Conservation (phyloP, 2,329 filamentous ascomycete species). For the Leptographium lundbergii region DNA sequence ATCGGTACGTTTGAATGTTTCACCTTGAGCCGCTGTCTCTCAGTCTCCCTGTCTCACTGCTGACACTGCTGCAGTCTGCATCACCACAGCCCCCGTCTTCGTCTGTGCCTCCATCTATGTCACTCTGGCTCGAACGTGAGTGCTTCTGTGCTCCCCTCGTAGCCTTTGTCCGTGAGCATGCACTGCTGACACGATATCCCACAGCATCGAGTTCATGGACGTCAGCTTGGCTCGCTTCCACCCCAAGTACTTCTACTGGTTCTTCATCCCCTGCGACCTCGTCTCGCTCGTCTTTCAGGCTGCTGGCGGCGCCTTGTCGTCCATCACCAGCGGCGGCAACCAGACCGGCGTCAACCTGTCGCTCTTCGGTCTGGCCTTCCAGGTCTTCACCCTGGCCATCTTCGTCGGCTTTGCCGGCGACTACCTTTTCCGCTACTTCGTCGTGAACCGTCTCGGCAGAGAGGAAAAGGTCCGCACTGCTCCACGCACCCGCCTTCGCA, state of each 20-base stretch:
- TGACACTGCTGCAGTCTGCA: constrained; percentile 31
- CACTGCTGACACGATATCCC: background rate
- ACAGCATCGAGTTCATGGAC: constrained; percentile 24
- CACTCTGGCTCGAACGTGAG: constrained; percentile 28
- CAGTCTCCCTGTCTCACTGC: background rate
- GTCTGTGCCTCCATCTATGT: constrained; percentile 55
- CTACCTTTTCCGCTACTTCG: constrained; percentile 31
- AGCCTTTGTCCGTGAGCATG: background rate
- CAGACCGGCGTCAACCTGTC: constrained; percentile 34
- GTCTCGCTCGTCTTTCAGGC: constrained; percentile 43
- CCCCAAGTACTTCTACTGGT: constrained; percentile 27
- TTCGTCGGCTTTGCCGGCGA: constrained; percentile 37
- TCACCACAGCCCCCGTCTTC: constrained; percentile 44
- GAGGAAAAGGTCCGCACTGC: background rate
- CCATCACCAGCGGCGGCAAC: constrained; percentile 30
- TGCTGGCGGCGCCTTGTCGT: constrained; percentile 38
- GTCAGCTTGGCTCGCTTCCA: constrained; percentile 26
- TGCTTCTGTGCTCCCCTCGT: background rate
- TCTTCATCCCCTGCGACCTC: constrained; percentile 40
- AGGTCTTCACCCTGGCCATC: constrained; percentile 39
- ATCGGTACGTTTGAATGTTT: constrained; percentile 30
- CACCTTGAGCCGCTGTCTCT: too few relatives aligned
- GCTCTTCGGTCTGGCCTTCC: constrained; percentile 43
- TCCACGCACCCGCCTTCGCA: constrained; percentile 1
- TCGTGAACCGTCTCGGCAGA: background rate